Conservation (phyloP, 2,329 filamentous ascomycete genomes). For the Rhinocladiella mackenziei region DNA sequence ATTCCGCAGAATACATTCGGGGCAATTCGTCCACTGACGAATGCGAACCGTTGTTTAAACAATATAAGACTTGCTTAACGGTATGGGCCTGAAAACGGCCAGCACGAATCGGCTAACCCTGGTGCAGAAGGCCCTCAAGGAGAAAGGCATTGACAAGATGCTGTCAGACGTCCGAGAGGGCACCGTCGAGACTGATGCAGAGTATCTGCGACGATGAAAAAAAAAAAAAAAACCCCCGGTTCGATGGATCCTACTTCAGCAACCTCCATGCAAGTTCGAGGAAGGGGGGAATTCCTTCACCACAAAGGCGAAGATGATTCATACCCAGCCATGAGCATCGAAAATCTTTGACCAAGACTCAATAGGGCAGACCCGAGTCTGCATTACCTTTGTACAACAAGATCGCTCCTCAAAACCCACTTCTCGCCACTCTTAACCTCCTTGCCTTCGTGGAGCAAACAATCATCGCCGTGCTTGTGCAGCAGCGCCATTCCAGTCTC, state of each 20-base stretch:
- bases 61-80: conserved; percentile 81
- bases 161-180: conserved; percentile 86
- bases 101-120: conserved; percentile 5
- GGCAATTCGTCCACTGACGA: conserved; percentile 80
- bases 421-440: conserved; percentile 80
- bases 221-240: background rate
- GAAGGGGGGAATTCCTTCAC: no score
- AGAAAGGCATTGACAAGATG: conserved; percentile 87
- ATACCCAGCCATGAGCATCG: no score
- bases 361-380: background rate
- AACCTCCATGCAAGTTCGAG: no score
- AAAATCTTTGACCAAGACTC: no score
- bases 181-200: conserved; percentile 78
- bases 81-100: conserved; percentile 50
- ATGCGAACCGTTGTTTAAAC: conserved; percentile 77
- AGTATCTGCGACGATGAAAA: conserved; percentile 52
- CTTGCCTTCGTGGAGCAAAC: conserved; percentile 80
- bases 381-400: conserved; percentile 46
- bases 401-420: conserved; percentile 82
- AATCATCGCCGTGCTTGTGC: conserved; percentile 85
- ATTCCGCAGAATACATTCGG: conserved; percentile 76
- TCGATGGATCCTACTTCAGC: no score
- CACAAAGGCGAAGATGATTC: no score
- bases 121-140: conserved; percentile 72
- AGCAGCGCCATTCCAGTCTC: conserved; percentile 83